Evolutionary conservation across 345 rosid species (phyloP), one percentile per base, ranked within the genome.

Genomic region (Ceriops decandra): DNA sequence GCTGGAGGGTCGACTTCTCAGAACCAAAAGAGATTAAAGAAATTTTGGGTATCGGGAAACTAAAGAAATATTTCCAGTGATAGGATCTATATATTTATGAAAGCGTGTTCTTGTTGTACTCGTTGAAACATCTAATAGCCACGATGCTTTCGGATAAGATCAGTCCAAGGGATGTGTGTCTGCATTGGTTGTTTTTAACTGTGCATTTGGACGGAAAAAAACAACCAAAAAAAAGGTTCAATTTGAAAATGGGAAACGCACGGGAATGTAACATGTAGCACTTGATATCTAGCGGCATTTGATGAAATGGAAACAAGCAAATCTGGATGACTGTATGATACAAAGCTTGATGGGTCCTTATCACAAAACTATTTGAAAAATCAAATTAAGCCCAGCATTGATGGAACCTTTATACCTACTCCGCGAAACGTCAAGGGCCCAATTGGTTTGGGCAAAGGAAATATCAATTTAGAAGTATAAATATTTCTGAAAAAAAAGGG

Each of bases 191-290:
- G 59, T 22, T 54, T 22, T 30, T 22, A 54, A 21, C 22, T 26
- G 15, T 22, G 28, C 27, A 6, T 15, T 42, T 13, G 59, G 9
- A 51, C 6, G 28, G 33, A 51, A 35, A 47, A 69, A 62, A 69
- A 66, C 65, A 73, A 64, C 17, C n/a, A 33, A 60, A 67, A 30
- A 52, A 61, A n/a, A n/a, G n/a, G 69, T 54, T 75, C 57, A 73
- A 64, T 21, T 54, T 21, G 17, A 11, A 54, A 54, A 9, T 21
- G 8, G 22, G 59, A 54, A 54, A 21, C 59, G 16, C 30, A 54
- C 11, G 59, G 22, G 28, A 8, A 54, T 22, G 28, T 0, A 54
- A 46, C 68, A 60, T 66, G 16, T 32, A 52, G 63, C 59, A 72
- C 6, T 54, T 7, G 11, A 11, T 22, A 22, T 19, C 22, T 30